Percentiles rank a stretch among this genome's conserved stretches.
phyloP scores from a whole-genome alignment of 306 rosid genomes.

The Rosa lucieae region DNA sequence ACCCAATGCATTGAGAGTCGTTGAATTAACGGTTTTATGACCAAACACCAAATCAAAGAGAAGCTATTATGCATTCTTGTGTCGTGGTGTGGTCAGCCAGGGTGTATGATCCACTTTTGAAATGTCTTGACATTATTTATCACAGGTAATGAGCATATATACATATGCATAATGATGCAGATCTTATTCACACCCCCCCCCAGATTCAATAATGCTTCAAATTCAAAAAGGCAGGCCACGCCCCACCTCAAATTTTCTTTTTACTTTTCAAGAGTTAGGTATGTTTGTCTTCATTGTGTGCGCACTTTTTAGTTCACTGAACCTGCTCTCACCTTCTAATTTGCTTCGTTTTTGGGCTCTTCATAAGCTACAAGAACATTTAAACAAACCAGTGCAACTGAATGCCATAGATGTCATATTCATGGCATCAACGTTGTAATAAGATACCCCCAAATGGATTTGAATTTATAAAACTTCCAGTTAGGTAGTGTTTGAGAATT shows the following conservation, averaged over 20 bases:
- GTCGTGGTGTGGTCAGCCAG: constrained; percentile 11
- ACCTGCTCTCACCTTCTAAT: neutral
- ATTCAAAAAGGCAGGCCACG: neutral
- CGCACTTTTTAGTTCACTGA: neutral
- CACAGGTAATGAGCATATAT: neutral
- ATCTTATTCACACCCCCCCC: neutral
- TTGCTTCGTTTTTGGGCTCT: neutral
- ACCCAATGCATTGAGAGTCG: neutral
- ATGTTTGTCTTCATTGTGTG: neutral
- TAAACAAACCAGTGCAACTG: neutral
- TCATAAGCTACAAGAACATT: neutral
- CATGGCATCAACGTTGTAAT: neutral
- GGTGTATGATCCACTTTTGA: neutral
- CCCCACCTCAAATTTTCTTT: neutral
- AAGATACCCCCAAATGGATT: neutral
- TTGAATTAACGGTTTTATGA: neutral
- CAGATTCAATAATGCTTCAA: constrained; percentile 1
- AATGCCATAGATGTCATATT: neutral
- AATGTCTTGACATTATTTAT: neutral
- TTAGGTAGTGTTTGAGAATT: neutral
- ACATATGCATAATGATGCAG: constrained; percentile 1
- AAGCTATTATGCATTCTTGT: neutral
- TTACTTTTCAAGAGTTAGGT: neutral
- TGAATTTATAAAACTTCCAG: neutral
- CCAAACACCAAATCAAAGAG: neutral